These are phyloP conservation scores for Artemisia annua DNA, from an alignment of 129 eudicot species.

Conservation along the genomic window DNA sequence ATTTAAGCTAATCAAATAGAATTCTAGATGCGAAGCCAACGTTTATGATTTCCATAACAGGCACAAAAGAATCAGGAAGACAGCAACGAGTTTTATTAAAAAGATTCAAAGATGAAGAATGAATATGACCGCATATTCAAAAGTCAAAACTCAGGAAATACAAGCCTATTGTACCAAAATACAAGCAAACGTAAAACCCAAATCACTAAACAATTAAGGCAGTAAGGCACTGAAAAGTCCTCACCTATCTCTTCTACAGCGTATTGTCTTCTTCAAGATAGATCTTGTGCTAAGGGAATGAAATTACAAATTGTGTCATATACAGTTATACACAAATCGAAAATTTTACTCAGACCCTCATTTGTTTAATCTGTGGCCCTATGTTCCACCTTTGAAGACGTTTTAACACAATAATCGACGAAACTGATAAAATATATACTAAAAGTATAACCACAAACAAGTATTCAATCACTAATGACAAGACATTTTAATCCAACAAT, in stretches of 20 bases:
- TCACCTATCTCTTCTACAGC: too few relatives aligned
- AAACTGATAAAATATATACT: background rate
- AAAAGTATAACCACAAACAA: background rate
- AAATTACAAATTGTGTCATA: too few relatives aligned
- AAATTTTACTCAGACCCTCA: too few relatives aligned
- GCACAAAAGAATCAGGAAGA: slow-evolving; percentile 58
- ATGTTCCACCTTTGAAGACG: too few relatives aligned
- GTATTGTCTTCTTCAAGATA: too few relatives aligned
- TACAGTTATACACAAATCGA: too few relatives aligned
- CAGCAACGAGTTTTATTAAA: slow-evolving; percentile 64
- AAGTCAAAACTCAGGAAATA: slow-evolving; percentile 68
- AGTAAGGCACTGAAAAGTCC: too few relatives aligned
- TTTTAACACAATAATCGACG: background rate
- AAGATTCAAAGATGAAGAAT: slow-evolving; percentile 60
- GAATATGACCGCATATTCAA: slow-evolving; percentile 86
- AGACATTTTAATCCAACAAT: background rate
- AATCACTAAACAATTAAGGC: background rate
- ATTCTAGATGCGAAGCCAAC: background rate
- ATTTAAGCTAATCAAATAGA: background rate
- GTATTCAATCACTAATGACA: background rate
- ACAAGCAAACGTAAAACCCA: slow-evolving; percentile 20
- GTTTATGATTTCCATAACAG: slow-evolving; percentile 30
- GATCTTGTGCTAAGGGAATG: too few relatives aligned
- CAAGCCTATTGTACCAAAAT: slow-evolving; percentile 55
- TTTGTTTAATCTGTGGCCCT: too few relatives aligned